Evolutionary conservation across 1,284 basidiomycete species (phyloP), one percentile per base, ranked within the genome.

Genomic region (Rhodofomes roseus): DNA sequence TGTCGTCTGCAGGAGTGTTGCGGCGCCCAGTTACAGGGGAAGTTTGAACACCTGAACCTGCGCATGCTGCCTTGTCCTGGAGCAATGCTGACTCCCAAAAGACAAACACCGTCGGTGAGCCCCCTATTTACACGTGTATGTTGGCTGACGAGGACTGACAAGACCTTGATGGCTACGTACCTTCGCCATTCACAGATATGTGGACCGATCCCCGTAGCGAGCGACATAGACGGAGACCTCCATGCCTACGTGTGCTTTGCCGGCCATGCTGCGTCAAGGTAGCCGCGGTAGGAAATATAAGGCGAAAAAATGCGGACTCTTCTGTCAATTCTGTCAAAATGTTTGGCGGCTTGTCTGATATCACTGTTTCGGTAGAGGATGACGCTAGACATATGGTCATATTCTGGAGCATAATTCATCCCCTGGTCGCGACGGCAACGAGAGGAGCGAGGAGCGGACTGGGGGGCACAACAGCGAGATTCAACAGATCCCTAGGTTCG

Each of bases 371-470:
- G n/a, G 14, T 25, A 20, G n/a, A 34, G 36, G 50, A 34, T 18
- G 34, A 20, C 11, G 11, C 7, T 14, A 27, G 20, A 20, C 18
- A 52, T 52, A 34, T 31, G 34, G 31, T 12, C 20, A 20, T 4
- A 25, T 36, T 20, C n/a, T 37, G 50, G 50, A 34, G 34, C 50
- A 52, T 34, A 20, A 20, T 37, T 52, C 18, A 52, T 36, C 31
- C 50, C 31, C 34, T 52, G 34, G 50, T 52, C 34, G 50, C 50
- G 31, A 52, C 50, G 50, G 50, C 50, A 52, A 52, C 50, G 50
- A 52, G 50, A 52, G 31, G 50, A 36, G 50, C 34, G 50, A 25
- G 50, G 50, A 36, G 50, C 31, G 29, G 31, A 31, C 48, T 18
- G 50, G 27, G 34, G 43, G 43, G 9, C 27, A 48, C 31, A 52